A percentile compares a stretch with the other conserved stretches of the same genome.
Conservation (phyloP, 192 early-diverging fungal species). For the Linnemannia schmuckeri region DNA sequence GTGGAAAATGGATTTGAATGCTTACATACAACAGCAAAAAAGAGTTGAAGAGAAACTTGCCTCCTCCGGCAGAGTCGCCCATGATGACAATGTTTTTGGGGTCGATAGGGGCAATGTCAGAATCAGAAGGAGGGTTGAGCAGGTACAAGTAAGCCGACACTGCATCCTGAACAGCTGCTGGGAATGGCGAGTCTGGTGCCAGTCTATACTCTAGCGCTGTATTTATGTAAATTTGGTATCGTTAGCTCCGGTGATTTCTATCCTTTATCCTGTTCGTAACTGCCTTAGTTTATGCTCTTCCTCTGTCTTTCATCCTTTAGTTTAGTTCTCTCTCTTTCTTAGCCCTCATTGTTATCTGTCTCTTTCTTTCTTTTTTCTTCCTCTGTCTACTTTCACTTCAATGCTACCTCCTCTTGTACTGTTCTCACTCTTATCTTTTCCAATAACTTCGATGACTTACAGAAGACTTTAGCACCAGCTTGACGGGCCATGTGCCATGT, state of each 20-base stretch:
- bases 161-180: conserved; percentile 85
- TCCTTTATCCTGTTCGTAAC: background rate
- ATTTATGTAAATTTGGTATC: background rate
- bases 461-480: conserved; percentile 60
- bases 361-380: too few species aligned
- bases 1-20: background rate
- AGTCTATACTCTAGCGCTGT: conserved; percentile 82
- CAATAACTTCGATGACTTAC: conserved; percentile 14
- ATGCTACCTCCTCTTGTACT: too few species aligned
- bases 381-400: too few species aligned
- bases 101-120: conserved; percentile 61
- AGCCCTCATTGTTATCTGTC: too few species aligned
- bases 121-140: conserved; percentile 61
- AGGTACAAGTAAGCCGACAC: conserved; percentile 81
- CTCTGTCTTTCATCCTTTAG: too few species aligned
- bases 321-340: too few species aligned
- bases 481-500: conserved; percentile 63
- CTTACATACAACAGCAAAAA: conserved; percentile 2
- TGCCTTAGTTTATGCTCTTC: background rate
- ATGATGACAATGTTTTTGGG: conserved; percentile 70
- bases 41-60: conserved; percentile 24
- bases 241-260: background rate
- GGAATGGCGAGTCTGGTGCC: conserved; percentile 85
- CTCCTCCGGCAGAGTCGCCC: conserved; percentile 81
- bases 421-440: too few species aligned